Evolutionary conservation across 2,329 filamentous ascomycete species (phyloP).

Genomic region (Colletotrichum horii): DNA sequence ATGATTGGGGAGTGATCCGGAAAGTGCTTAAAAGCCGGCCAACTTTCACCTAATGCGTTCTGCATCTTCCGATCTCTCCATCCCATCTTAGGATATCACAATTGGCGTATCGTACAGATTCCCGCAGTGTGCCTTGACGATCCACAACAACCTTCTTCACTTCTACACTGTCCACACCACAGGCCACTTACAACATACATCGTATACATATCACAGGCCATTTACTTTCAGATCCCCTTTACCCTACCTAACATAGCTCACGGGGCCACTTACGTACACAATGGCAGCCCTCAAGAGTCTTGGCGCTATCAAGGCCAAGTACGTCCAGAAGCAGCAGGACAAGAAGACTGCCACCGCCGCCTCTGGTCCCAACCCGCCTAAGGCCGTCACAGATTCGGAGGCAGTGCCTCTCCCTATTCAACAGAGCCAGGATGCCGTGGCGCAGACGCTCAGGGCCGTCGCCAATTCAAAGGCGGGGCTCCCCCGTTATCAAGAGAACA

Average conservation of each 20-base stretch:
- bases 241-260: neutral
- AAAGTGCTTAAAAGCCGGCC: fast-evolving
- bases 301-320: neutral
- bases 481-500: too few species aligned
- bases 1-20: neutral
- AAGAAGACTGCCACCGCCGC: neutral
- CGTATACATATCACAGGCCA: too few species aligned
- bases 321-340: neutral
- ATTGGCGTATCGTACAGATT: neutral
- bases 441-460: too few species aligned
- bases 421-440: neutral
- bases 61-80: neutral
- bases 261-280: neutral
- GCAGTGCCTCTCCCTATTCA: neutral
- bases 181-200: too few species aligned
- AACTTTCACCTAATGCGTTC: neutral
- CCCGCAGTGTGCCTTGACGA: neutral
- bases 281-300: neutral
- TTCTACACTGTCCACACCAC: too few species aligned
- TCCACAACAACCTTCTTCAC: too few species aligned
- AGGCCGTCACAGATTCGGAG: neutral
- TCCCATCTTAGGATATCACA: neutral
- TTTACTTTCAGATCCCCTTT: neutral
- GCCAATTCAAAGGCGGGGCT: too few species aligned
- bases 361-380: fast-evolving